These are phyloP conservation scores for Tetracladium marchalianum DNA, from an alignment of 495 filamentous ascomycete species.

Conservation along the genomic window DNA sequence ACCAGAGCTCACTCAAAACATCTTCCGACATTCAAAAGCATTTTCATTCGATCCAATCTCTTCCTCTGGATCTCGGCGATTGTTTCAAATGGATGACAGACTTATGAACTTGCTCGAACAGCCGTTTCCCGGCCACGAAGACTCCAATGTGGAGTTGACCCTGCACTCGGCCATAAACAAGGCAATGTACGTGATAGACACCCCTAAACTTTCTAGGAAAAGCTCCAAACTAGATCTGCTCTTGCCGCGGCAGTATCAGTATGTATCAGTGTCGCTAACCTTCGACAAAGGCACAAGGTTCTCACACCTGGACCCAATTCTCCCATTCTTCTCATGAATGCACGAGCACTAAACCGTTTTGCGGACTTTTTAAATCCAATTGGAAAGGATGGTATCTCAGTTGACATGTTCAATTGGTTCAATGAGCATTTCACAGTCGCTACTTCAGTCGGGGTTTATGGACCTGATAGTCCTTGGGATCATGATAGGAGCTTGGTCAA, in stretches of 20 bases:
- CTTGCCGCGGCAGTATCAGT: too few relatives aligned
- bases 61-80: slow-evolving; percentile 5
- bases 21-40: slow-evolving; percentile 17
- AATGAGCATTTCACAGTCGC: slow-evolving; percentile 20
- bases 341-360: slow-evolving; percentile 12
- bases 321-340: slow-evolving; percentile 8
- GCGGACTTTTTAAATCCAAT: slow-evolving; percentile 10
- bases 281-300: too few relatives aligned
- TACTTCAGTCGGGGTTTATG: slow-evolving; percentile 22
- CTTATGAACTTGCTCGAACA: neutral
- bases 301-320: too few relatives aligned
- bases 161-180: too few relatives aligned
- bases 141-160: too few relatives aligned
- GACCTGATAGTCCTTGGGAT: slow-evolving; percentile 21
- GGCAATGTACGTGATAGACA: too few relatives aligned
- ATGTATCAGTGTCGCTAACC: too few relatives aligned
- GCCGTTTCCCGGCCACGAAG: neutral
- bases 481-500: slow-evolving; percentile 15
- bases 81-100: neutral
- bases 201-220: too few relatives aligned
- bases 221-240: too few relatives aligned
- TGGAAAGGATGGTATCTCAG: neutral
- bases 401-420: slow-evolving; percentile 24
- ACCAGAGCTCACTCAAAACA: slow-evolving; percentile 10
- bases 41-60: slow-evolving; percentile 20